phyloP scores from a whole-genome alignment of 306 rosid species.

The Malus orientalis region DNA sequence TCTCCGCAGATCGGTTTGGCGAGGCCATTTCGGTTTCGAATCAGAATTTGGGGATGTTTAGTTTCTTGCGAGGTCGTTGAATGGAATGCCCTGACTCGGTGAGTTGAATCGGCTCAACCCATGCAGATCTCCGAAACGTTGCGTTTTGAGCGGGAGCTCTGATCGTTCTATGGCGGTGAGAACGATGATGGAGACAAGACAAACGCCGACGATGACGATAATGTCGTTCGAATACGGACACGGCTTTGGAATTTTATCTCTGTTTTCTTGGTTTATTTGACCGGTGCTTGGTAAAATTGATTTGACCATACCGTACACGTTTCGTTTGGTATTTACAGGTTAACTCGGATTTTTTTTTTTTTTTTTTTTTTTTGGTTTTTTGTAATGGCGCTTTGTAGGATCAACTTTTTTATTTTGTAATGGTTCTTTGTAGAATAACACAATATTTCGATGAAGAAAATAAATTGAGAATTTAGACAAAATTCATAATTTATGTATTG shows the following conservation, averaged over 20 bases:
- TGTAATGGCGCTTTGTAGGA: no score
- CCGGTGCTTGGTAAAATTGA: background rate
- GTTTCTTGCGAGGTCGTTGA: background rate
- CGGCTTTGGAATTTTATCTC: background rate
- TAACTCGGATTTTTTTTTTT: no score
- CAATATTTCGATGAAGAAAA: no score
- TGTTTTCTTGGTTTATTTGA: background rate
- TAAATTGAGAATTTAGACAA: no score
- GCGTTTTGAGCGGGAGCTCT: background rate
- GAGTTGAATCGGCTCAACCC: constrained; percentile 4
- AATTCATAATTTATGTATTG: no score
- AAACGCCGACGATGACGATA: background rate
- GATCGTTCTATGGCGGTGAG: background rate
- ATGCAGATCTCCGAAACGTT: background rate
- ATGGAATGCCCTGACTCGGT: constrained; percentile 3
- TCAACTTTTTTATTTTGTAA: no score
- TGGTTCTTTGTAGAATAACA: no score
- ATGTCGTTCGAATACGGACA: background rate
- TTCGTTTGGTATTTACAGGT: background rate
- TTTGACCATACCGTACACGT: background rate
- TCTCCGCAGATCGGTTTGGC: constrained; percentile 55
- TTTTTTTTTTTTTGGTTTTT: no score
- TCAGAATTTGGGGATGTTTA: background rate
- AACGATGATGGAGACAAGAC: background rate
- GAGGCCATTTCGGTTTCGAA: constrained; percentile 37